phyloP scores from a whole-genome alignment of 495 filamentous ascomycete genomes.

The Pyrenula aspistea region DNA sequence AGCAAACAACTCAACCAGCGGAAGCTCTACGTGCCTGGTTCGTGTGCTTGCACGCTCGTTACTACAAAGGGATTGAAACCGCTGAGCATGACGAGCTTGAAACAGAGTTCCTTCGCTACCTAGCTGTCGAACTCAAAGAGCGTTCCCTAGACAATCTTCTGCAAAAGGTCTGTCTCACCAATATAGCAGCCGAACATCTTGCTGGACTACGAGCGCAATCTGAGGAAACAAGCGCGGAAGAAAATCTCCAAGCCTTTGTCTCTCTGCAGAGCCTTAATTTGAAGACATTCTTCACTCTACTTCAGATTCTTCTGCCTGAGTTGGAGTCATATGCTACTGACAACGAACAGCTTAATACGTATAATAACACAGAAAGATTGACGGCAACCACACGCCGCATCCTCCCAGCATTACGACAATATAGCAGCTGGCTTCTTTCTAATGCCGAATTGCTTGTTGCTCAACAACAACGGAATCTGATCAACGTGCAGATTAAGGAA shows the following conservation, averaged over 20 bases:
- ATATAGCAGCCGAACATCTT: constrained; percentile 70
- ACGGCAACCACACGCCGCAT: constrained; percentile 52
- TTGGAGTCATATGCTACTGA: constrained; percentile 45
- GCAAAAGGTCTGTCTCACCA: constrained; percentile 72
- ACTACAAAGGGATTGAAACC: constrained; percentile 61
- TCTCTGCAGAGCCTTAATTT: constrained; percentile 74
- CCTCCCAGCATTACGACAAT: constrained; percentile 58
- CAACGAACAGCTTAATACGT: constrained; percentile 24
- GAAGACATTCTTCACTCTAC: constrained; percentile 64
- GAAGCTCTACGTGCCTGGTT: constrained; percentile 65
- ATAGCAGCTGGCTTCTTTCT: constrained; percentile 58
- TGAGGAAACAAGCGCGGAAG: constrained; percentile 23
- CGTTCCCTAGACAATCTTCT: constrained; percentile 51
- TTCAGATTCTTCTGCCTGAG: constrained; percentile 58
- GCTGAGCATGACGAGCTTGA: constrained; percentile 72
- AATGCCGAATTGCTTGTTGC: constrained; percentile 36
- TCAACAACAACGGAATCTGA: constrained; percentile 42
- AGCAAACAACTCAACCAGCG: constrained; percentile 36
- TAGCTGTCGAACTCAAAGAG: constrained; percentile 62
- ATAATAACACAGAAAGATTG: constrained; percentile 39
- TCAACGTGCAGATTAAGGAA: constrained; percentile 48
- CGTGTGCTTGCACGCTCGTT: constrained; percentile 74
- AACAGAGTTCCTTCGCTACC: constrained; percentile 67
- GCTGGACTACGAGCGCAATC: constrained; percentile 48
- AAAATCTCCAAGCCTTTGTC: constrained; percentile 41